Evolutionary conservation across 2,329 filamentous ascomycete species (phyloP), one percentile per base, ranked within the genome.

Genomic region (Ophiostoma tasmaniense): DNA sequence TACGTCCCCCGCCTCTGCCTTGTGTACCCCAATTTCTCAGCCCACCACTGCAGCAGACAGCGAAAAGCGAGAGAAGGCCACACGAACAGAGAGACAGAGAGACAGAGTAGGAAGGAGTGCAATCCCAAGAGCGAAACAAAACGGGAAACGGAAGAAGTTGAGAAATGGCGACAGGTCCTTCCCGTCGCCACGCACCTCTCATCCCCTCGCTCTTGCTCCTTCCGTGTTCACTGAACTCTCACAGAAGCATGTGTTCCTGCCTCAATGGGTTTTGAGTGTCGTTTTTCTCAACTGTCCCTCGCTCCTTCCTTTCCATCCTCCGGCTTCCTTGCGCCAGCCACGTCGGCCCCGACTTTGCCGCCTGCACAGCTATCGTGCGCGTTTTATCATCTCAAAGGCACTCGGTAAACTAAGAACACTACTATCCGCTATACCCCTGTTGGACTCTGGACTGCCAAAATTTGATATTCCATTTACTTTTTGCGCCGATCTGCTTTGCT

Each of bases 1-100:
- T 55, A 22, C 50, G 50, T 55, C 50, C 59, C 59, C 59, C 59
- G 59, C 59, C 59, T 64, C 59, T 37, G 17, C 59, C 55, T 62
- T 62, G 55, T 62, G 55, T 62, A 35, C 59, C 28, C 59, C 59
- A 33, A 33, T 64, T 37, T 64, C 59, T 64, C 61, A 37, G 30
- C 61, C 61, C 61, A 37, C 61, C 61, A 62, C 25, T 2, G 25
- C 33, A 66, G 17, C 30, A 17, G 30, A 25, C 37, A 28, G n/a
- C 50, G 28, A 37, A 64, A 61, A 28, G 52, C 25, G 55, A 28
- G 14, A 64, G 42, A 64, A n/a, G n/a, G n/a, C n/a, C n/a, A n/a
- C n/a, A n/a, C n/a, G 33, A 37, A 37, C 7, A 37, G 35, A 37
- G 35, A 37, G 35, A 5, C 2, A 37, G 35, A 37, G 35, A 10